phyloP scores from a whole-genome alignment of 306 rosid genomes.

The Vigna mungo region DNA sequence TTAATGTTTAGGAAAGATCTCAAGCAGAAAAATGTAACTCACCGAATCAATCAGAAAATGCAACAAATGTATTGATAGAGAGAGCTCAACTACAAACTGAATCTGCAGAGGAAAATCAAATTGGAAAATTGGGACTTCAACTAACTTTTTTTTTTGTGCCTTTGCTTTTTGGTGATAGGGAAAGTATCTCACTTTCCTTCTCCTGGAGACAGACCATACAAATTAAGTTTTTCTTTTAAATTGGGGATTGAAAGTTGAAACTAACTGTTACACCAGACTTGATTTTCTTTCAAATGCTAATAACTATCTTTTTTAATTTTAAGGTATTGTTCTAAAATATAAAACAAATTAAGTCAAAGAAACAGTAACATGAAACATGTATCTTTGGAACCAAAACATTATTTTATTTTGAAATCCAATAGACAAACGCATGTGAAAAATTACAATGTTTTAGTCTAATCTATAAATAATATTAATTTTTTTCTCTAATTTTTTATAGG shows the following conservation, averaged over 20 bases:
- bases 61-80: slow-evolving; percentile 40
- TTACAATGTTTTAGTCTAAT: neutral
- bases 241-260: neutral
- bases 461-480: neutral
- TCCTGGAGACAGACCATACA: slow-evolving; percentile 46
- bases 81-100: slow-evolving; percentile 48
- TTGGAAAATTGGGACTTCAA: slow-evolving; percentile 40
- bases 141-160: slow-evolving; percentile 45
- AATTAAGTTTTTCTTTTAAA: slow-evolving; percentile 14
- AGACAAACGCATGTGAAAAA: neutral
- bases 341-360: neutral
- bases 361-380: neutral
- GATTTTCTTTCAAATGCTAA: neutral
- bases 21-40: slow-evolving; percentile 53
- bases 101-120: slow-evolving; percentile 49
- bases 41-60: slow-evolving; percentile 45
- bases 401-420: neutral
- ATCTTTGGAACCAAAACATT: neutral
- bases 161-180: slow-evolving; percentile 34
- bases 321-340: neutral
- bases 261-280: neutral
- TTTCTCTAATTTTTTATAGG: neutral
- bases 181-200: slow-evolving; percentile 44
- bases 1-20: slow-evolving; percentile 49
- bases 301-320: neutral